These are phyloP conservation scores for Castanea crenata DNA, from an alignment of 306 rosid species.

Conservation along the genomic window DNA sequence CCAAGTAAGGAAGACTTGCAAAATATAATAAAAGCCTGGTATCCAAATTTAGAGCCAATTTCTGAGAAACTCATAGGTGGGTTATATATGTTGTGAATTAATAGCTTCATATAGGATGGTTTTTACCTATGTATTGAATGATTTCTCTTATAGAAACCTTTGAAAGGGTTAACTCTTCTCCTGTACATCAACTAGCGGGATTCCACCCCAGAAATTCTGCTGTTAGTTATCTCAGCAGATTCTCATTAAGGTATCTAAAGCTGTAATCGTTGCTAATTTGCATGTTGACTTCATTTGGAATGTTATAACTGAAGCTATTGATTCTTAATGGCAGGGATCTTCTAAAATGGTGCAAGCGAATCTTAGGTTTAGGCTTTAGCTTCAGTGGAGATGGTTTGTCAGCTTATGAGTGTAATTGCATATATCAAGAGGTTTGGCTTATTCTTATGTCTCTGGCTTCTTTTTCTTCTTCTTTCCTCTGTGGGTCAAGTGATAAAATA, in stretches of 20 bases:
- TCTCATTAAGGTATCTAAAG: slow-evolving; percentile 63
- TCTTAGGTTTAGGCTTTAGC: slow-evolving; percentile 51
- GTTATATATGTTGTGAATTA: background rate
- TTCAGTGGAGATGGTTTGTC: slow-evolving; percentile 50
- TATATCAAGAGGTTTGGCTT: slow-evolving; percentile 70
- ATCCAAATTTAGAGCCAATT: slow-evolving; percentile 57
- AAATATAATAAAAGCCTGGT: slow-evolving; percentile 52
- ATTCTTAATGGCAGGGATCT: slow-evolving; percentile 67
- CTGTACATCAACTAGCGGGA: slow-evolving; percentile 41
- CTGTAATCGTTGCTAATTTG: background rate
- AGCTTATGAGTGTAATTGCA: slow-evolving; percentile 41
- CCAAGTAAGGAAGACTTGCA: slow-evolving; percentile 59
- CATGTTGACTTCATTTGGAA: background rate
- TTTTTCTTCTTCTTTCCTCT: slow-evolving; percentile 1
- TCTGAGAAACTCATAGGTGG: slow-evolving; percentile 60
- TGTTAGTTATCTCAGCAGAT: slow-evolving; percentile 43
- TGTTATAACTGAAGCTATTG: slow-evolving; percentile 1
- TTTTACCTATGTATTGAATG: background rate
- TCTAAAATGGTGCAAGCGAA: slow-evolving; percentile 94
- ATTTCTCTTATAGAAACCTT: slow-evolving; percentile 61
- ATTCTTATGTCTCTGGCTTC: background rate
- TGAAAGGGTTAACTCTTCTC: slow-evolving; percentile 49
- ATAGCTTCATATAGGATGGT: slow-evolving; percentile 2
- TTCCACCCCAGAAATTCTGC: slow-evolving; percentile 36
- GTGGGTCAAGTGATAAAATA: no score